Evolutionary conservation across 176 grass and related monocot species (phyloP).

Genomic region (Zea luxurians): DNA sequence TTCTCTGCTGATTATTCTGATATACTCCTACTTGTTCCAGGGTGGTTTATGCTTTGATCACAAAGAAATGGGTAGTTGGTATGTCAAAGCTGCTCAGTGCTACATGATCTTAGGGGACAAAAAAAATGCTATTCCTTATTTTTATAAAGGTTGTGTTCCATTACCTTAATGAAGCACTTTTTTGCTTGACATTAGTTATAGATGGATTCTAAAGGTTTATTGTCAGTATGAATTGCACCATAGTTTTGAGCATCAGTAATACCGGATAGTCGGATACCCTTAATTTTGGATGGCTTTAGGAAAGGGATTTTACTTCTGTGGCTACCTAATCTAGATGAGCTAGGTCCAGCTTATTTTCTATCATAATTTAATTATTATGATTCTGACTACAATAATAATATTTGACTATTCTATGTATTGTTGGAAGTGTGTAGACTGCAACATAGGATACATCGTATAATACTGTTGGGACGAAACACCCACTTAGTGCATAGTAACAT

Average conservation of each 20-base stretch:
- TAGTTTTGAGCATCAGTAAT: background rate
- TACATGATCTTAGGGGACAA: slow-evolving; percentile 64
- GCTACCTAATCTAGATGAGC: background rate
- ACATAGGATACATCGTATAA: background rate
- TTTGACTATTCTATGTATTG: background rate
- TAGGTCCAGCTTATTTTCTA: background rate
- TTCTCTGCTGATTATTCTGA: slow-evolving; percentile 25
- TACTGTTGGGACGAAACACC: background rate
- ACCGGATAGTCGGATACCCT: background rate
- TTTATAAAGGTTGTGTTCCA: slow-evolving; percentile 70
- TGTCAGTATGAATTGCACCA: background rate
- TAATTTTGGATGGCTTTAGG: slow-evolving; percentile 12
- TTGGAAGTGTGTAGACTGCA: background rate
- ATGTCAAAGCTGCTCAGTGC: slow-evolving; percentile 80
- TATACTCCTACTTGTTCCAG: slow-evolving; percentile 43
- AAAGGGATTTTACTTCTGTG: background rate
- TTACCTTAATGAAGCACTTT: slow-evolving; percentile 25
- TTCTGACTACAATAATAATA: background rate
- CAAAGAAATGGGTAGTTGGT: slow-evolving; percentile 46
- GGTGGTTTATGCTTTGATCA: slow-evolving; percentile 42
- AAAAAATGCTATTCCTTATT: slow-evolving; percentile 68
- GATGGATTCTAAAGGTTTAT: background rate
- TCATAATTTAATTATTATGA: background rate
- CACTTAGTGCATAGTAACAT: background rate
- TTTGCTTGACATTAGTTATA: slow-evolving; percentile 16